Evolutionary conservation across 805 yeast genomes (phyloP).

Genomic region (Lachancea waltii): DNA sequence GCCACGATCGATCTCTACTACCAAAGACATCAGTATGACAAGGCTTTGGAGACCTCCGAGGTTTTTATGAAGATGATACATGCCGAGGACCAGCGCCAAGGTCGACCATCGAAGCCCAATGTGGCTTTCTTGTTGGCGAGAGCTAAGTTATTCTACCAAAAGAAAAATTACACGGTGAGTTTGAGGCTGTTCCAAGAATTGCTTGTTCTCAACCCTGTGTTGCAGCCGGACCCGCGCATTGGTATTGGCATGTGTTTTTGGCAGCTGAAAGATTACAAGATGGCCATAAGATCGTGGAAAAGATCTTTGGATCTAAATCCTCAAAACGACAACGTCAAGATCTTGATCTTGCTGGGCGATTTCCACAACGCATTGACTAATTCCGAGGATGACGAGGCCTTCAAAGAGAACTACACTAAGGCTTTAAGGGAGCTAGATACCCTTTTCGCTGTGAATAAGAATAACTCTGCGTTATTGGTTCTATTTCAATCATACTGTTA

Average conservation of each 20-base stretch:
- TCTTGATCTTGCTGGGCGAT: conserved; percentile 60
- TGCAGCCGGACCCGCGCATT: conserved; percentile 86
- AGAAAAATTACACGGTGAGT: conserved; percentile 66
- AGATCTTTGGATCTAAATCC: conserved; percentile 66
- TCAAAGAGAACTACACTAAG: conserved; percentile 48
- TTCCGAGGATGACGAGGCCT: conserved; percentile 43
- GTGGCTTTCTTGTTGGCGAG: conserved; percentile 74
- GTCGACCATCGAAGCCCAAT: conserved; percentile 49
- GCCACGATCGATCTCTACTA: conserved; percentile 63
- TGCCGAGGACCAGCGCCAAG: conserved; percentile 29
- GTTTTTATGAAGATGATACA: conserved; percentile 41
- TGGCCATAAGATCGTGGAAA: conserved; percentile 80
- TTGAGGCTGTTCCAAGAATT: conserved; percentile 80
- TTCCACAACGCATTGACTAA: conserved; percentile 59
- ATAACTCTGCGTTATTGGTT: conserved; percentile 57
- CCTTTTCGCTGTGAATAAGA: conserved; percentile 36
- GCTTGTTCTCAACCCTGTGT: conserved; percentile 64
- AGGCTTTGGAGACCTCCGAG: conserved; percentile 66
- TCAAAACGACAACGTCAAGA: conserved; percentile 49
- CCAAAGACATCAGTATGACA: conserved; percentile 56
- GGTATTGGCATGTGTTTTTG: conserved; percentile 95
- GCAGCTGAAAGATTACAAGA: conserved; percentile 68
- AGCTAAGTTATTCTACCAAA: conserved; percentile 71
- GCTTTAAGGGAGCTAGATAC: conserved; percentile 45
- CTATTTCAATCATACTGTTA: conserved; percentile 66